Evolutionary conservation across 768 basidiomycete genomes (phyloP), one percentile per base, ranked within the genome.

Genomic region (Rhizopogon rudus): DNA sequence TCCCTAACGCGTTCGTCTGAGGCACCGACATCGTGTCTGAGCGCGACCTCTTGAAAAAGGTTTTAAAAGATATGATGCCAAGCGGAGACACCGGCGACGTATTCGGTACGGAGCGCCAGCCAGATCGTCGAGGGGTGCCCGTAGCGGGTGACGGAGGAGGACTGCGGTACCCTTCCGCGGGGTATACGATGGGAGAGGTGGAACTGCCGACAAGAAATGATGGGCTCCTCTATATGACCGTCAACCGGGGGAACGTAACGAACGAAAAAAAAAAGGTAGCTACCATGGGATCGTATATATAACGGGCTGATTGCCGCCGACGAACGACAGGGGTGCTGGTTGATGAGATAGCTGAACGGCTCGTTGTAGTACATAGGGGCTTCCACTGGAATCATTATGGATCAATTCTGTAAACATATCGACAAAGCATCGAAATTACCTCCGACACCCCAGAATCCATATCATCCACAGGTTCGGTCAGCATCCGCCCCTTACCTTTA

Each of bases 201-300:
- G 71, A 70, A 42, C 65, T 61, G 6, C 69, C 71, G 22, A 52
- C 67, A 6, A 67, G 67, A 51, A 70, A 70, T 52, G 67, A 67
- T n/a, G 69, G 67, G 6, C 65, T 63, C 35, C 63, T 29, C 40
- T 63, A 40, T 61, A 48, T 37, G 14, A n/a, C 9, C 20, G 46
- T 56, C 55, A 67, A 53, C 16, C 40, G 4, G 42, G 46, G 3
- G 17, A 20, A 22, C 3, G 25, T 29, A 8, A 40, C 9, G 25
- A 17, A 12, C n/a, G n/a, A n/a, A 20, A 44, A n/a, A 3, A 51
- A 22, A 37, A 20, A 33, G 17, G 29, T 22, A 46, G 52, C 48
- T 61, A 69, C 69, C 37, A 50, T 44, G 29, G 69, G 61, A 6
- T 58, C 41, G 42, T 70, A 72, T 54, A 72, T 71, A 40, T 70